Percentiles rank a stretch among this genome's conserved stretches.
Evolutionary conservation across 202 grass and related monocot genomes (phyloP).

Genomic region (Schoenoplectus tabernaemontani): DNA sequence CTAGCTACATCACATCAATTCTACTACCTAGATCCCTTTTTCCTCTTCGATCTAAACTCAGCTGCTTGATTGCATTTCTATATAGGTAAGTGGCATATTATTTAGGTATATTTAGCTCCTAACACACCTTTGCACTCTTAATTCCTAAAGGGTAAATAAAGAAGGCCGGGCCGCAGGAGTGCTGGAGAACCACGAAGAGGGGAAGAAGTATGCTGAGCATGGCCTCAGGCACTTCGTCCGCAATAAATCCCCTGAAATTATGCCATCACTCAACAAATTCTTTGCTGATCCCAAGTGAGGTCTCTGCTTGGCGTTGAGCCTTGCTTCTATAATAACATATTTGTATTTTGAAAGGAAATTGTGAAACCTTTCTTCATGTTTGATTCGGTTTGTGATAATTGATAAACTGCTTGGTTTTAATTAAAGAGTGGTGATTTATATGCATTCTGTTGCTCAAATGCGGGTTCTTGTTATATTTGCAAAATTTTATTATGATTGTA

Average conservation of each 20-base stretch:
- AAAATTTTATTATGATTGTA: too few relatives aligned
- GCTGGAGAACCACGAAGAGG: conserved; percentile 61
- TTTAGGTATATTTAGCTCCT: background rate
- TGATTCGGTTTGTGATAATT: conserved; percentile 2
- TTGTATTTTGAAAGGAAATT: conserved; percentile 8
- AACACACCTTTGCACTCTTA: background rate
- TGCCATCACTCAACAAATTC: conserved; percentile 62
- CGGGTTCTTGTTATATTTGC: too few relatives aligned
- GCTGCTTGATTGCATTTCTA: background rate
- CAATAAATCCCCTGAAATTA: conserved; percentile 60
- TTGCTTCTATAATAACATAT: conserved; percentile 18
- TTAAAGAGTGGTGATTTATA: background rate
- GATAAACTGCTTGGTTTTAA: background rate
- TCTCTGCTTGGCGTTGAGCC: background rate
- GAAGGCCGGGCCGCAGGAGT: conserved; percentile 53
- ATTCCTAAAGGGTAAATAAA: conserved; percentile 63
- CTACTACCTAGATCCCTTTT: background rate
- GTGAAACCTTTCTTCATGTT: background rate
- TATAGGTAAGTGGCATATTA: background rate
- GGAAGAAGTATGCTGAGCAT: conserved; percentile 49
- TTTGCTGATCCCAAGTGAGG: conserved; percentile 59
- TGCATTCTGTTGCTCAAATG: background rate
- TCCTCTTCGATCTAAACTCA: too few relatives aligned
- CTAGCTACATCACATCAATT: background rate
- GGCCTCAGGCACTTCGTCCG: conserved; percentile 45